phyloP scores from a whole-genome alignment of 257 asterid genomes.

The Solanum ossicruentum region DNA sequence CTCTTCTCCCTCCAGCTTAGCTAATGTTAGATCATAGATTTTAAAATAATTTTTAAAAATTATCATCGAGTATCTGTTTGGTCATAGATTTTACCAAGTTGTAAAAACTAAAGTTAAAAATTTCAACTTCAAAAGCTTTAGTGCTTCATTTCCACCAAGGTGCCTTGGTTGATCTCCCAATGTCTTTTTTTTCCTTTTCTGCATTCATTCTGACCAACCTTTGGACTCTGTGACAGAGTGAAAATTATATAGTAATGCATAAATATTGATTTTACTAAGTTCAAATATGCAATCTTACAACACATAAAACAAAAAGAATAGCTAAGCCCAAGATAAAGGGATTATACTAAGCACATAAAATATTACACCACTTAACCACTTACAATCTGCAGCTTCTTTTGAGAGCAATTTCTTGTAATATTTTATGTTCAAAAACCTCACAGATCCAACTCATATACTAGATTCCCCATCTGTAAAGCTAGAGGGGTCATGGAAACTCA shows the following conservation, averaged over 20 bases:
- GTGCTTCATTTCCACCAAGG: slow-evolving; percentile 9
- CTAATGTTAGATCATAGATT: background rate
- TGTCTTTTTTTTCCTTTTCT: background rate
- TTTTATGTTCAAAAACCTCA: slow-evolving; percentile 43
- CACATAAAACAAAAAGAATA: slow-evolving; percentile 52
- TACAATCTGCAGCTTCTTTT: slow-evolving; percentile 53
- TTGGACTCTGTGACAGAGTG: slow-evolving; percentile 20
- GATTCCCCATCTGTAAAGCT: slow-evolving; percentile 50
- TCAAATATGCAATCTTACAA: slow-evolving; percentile 21
- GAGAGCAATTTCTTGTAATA: slow-evolving; percentile 23
- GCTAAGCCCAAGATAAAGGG: slow-evolving; percentile 34
- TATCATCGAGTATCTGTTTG: fast-evolving
- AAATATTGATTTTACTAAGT: slow-evolving; percentile 1
- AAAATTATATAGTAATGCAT: background rate
- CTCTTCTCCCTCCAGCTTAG: background rate
- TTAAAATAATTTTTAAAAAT: background rate
- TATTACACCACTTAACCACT: slow-evolving; percentile 36
- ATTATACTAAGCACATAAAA: slow-evolving; percentile 31
- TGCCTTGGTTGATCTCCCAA: slow-evolving; percentile 27
- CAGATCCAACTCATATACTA: slow-evolving; percentile 55
- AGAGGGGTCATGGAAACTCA: slow-evolving; percentile 9
- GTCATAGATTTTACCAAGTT: too few species aligned
- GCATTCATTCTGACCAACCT: slow-evolving; percentile 24
- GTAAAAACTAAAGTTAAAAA: background rate
- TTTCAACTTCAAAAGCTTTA: background rate